phyloP scores from a whole-genome alignment of 192 early-diverging fungal genomes.

The Coemansia sp. region DNA sequence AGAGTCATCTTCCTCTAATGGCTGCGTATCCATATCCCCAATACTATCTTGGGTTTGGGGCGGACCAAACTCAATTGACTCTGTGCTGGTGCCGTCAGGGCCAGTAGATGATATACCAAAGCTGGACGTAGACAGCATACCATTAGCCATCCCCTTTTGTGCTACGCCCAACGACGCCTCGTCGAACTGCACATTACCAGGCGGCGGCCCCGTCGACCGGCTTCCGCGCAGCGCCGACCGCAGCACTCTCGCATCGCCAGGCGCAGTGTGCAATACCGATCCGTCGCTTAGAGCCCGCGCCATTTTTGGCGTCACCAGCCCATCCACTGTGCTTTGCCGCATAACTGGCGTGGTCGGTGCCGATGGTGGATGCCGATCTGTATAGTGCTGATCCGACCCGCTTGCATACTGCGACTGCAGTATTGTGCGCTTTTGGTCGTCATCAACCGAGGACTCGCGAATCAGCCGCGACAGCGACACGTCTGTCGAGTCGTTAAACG shows the following conservation, averaged over 20 bases:
- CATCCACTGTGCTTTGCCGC: background rate
- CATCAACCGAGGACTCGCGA: conserved; percentile 18
- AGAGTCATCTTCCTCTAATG: background rate
- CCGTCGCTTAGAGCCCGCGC: conserved; percentile 21
- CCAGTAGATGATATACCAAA: conserved; percentile 3
- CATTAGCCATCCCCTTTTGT: conserved; percentile 25
- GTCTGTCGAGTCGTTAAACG: conserved; percentile 22
- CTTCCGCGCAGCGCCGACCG: conserved; percentile 34
- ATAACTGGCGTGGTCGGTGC: conserved; percentile 3
- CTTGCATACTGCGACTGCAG: background rate
- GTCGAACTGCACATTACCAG: conserved; percentile 1
- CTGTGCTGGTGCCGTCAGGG: background rate
- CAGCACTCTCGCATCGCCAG: conserved; percentile 13
- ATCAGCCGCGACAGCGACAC: conserved; percentile 24
- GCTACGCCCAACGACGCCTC: background rate
- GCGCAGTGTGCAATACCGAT: conserved; percentile 7
- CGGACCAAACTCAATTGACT: conserved; percentile 17
- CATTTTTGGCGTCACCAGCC: conserved; percentile 26
- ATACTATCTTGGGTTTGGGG: background rate
- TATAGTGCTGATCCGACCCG: background rate
- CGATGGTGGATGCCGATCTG: conserved; percentile 3
- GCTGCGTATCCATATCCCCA: conserved; percentile 11
- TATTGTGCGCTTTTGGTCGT: background rate
- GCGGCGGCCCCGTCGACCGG: conserved; percentile 8
- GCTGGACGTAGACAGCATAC: conserved; percentile 6